Evolutionary conservation across 164 flowering plant genomes (phyloP).

Genomic region (Euptelea pleiosperma): DNA sequence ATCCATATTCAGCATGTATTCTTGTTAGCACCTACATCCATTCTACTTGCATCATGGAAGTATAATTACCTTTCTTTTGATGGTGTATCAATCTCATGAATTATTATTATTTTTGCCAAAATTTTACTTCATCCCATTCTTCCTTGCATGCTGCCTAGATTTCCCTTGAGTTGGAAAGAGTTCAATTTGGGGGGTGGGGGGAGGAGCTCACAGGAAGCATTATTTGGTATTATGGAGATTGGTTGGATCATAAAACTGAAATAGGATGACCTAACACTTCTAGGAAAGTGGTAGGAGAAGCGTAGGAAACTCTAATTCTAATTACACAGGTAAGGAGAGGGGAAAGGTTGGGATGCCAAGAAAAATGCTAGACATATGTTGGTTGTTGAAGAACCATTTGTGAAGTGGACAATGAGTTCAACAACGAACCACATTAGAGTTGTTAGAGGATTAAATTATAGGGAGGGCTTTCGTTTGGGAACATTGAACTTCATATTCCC

Average conservation of each 20-base stretch:
- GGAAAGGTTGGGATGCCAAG: no score
- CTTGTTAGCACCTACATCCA: no score
- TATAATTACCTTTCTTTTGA: no score
- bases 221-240: background rate
- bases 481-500: no score
- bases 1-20: background rate
- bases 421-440: background rate
- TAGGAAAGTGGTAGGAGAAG: no score
- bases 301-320: background rate
- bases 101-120: no score
- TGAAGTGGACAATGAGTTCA: background rate
- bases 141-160: background rate
- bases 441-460: background rate
- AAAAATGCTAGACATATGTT: background rate
- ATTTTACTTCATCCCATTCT: no score
- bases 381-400: background rate
- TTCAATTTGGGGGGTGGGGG: background rate
- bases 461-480: background rate
- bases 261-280: constrained; percentile 1
- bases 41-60: no score
- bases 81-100: no score
- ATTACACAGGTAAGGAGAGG: background rate
- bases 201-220: background rate
- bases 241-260: background rate
- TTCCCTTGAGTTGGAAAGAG: background rate